phyloP scores from a whole-genome alignment of 2,329 filamentous ascomycete genomes.

The Paraphoma chrysanthemicola region DNA sequence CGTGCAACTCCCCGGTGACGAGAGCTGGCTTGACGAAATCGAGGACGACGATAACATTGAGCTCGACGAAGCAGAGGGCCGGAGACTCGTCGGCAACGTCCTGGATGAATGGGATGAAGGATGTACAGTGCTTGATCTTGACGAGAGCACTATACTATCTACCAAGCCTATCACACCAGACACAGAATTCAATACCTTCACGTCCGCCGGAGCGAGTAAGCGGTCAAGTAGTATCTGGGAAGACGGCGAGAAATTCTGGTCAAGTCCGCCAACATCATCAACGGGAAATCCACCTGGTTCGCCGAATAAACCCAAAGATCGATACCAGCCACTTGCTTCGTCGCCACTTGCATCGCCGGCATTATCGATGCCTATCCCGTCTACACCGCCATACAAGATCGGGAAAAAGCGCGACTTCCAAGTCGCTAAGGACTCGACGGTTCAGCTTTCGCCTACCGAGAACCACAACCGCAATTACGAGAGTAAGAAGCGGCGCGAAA shows the following conservation, averaged over 20 bases:
- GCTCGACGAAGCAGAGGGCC: conserved; percentile 26
- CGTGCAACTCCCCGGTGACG: conserved; percentile 33
- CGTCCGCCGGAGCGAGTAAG: background rate
- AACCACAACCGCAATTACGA: background rate
- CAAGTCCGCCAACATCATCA: conserved; percentile 21
- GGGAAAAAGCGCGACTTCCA: conserved; percentile 27
- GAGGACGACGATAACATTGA: conserved; percentile 22
- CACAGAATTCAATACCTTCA: background rate
- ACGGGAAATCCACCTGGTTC: conserved; percentile 9
- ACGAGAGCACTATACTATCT: conserved; percentile 4
- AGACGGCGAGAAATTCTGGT: conserved; percentile 41
- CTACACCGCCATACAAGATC: background rate
- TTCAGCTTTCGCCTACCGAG: background rate
- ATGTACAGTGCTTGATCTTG: conserved; percentile 19
- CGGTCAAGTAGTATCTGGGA: conserved; percentile 38
- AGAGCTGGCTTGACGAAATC: conserved; percentile 38
- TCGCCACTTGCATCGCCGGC: conserved; percentile 12
- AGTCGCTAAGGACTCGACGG: conserved; percentile 24
- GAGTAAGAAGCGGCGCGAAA: conserved; percentile 1
- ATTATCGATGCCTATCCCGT: background rate
- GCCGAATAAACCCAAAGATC: conserved; percentile 20
- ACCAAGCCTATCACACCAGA: conserved; percentile 3
- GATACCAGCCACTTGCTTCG: conserved; percentile 17
- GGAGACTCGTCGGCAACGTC: conserved; percentile 25
- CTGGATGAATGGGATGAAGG: conserved; percentile 32